A percentile compares a stretch with the other conserved stretches of the same genome.
These are phyloP conservation scores for Piper betle DNA, from an alignment of 164 flowering plant genomes.

Conservation along the genomic window DNA sequence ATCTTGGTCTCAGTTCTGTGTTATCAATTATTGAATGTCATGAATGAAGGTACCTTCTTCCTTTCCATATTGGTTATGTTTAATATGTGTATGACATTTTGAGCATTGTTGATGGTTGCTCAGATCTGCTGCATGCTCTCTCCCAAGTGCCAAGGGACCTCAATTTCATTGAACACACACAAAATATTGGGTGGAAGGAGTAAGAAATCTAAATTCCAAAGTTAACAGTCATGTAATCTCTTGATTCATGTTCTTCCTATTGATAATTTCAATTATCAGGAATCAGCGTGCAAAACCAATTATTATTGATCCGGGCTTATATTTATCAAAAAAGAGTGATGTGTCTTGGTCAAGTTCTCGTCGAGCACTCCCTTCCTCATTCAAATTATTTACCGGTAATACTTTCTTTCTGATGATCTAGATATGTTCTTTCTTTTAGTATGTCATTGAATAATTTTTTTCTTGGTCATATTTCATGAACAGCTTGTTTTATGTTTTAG, in stretches of 20 bases:
- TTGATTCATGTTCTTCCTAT: neutral
- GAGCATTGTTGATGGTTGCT: slow-evolving; percentile 11
- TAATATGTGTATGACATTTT: neutral
- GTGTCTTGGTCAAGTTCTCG: slow-evolving; percentile 55
- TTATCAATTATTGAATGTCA: no score
- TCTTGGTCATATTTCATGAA: neutral
- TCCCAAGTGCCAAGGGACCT: slow-evolving; percentile 65
- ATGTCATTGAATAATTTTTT: neutral
- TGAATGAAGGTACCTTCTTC: neutral
- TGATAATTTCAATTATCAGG: slow-evolving; percentile 23
- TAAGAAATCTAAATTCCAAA: slow-evolving; percentile 24
- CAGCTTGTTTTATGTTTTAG: neutral
- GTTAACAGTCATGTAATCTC: neutral
- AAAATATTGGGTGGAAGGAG: slow-evolving; percentile 82
- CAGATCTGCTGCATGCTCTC: slow-evolving; percentile 82
- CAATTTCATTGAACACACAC: slow-evolving; percentile 80
- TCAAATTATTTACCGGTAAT: slow-evolving; percentile 82
- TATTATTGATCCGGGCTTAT: slow-evolving; percentile 86
- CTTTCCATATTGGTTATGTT: neutral
- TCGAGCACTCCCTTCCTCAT: slow-evolving; percentile 73
- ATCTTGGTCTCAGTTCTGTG: neutral
- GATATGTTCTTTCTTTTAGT: neutral
- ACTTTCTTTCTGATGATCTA: neutral
- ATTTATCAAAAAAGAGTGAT: slow-evolving; percentile 75
- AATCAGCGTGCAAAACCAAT: slow-evolving; percentile 83